Evolutionary conservation across 1,284 basidiomycete genomes (phyloP).

Genomic region (Apiotrichum sp.): DNA sequence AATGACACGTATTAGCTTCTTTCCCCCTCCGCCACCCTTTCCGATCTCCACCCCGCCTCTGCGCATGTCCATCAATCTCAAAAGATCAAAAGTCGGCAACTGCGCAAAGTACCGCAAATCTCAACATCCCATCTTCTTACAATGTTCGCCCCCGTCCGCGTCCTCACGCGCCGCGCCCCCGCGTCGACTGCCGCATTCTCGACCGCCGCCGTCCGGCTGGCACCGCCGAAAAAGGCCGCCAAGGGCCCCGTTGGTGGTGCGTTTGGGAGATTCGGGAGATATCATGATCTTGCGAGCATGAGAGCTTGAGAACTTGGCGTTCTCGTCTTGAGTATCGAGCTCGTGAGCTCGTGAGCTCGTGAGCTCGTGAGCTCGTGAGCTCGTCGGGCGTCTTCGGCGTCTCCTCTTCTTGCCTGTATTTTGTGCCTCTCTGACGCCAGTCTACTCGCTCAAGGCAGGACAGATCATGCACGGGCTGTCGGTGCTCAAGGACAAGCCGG

Average conservation of each 20-base stretch:
- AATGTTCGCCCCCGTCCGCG: conserved; percentile 3
- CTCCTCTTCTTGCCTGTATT: too few relatives aligned
- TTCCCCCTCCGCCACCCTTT: too few relatives aligned
- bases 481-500: conserved; percentile 74
- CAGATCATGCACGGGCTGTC: conserved; percentile 70
- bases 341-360: too few relatives aligned
- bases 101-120: not conserved
- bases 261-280: not conserved
- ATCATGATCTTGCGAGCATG: too few relatives aligned
- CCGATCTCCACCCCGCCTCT: too few relatives aligned
- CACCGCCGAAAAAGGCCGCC: not conserved
- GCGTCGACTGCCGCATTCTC: not conserved
- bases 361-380: too few relatives aligned
- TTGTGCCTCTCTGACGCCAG: not conserved
- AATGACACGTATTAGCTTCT: too few relatives aligned
- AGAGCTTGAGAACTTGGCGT: too few relatives aligned
- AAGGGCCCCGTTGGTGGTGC: not conserved
- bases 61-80: too few relatives aligned
- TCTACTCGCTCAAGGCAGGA: conserved; percentile 57
- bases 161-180: not conserved
- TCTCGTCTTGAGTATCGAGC: too few relatives aligned
- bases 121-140: not conserved
- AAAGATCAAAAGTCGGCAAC: too few relatives aligned
- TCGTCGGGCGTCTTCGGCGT: too few relatives aligned
- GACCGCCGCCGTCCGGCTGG: not conserved